Conservation (phyloP, 176 grass and related monocot genomes). For the bread wheat (Triticum aestivum) region IWGSC_CS_RefSeq_v2.1 NC_057797.1:740811266-740811765, state of each 20-base stretch:
- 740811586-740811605: not conserved
- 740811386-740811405: conserved; percentile 58
- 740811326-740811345: conserved; percentile 74
- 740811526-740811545: not conserved
- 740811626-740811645: too few relatives aligned
- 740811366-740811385: conserved; percentile 63
- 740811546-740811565: not conserved
- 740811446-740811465: conserved; percentile 64
- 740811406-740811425: conserved; percentile 68
- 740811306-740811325: conserved; percentile 65
- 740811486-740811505: not conserved
- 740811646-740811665: too few relatives aligned
- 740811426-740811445: conserved; percentile 60
- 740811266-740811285: conserved; percentile 67
- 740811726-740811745: too few relatives aligned
- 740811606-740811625: too few relatives aligned
- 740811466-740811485: conserved; percentile 47
- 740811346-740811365: conserved; percentile 66
- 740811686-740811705: too few relatives aligned
- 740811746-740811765: too few relatives aligned
- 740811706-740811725: too few relatives aligned
- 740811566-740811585: not conserved
- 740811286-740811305: conserved; percentile 68
- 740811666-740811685: too few relatives aligned
- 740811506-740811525: not conserved